Percentiles rank a stretch among this genome's conserved stretches.
Conservation (phyloP, 2,329 filamentous ascomycete species). For the Paramyrothecium sp. region DNA sequence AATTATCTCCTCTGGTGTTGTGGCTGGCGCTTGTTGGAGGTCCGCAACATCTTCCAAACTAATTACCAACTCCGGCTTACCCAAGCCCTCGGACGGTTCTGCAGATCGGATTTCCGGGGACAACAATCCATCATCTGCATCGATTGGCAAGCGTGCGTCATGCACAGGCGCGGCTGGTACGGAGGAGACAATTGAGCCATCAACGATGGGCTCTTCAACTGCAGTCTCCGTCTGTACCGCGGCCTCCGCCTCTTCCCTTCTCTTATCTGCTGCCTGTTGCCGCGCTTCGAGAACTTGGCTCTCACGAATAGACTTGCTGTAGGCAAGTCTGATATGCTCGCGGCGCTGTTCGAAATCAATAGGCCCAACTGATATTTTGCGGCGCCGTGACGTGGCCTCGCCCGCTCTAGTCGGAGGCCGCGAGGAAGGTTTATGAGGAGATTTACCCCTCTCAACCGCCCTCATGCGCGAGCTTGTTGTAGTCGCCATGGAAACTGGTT, state of each 20-base stretch:
- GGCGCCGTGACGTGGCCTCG: constrained; percentile 39
- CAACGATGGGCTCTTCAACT: too few species aligned
- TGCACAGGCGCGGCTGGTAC: too few species aligned
- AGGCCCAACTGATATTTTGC: constrained; percentile 64
- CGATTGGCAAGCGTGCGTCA: too few species aligned
- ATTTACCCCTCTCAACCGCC: constrained; percentile 55
- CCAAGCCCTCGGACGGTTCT: too few species aligned
- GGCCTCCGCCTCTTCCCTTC: constrained; percentile 40
- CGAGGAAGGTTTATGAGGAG: constrained; percentile 35
- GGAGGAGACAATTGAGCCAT: too few species aligned
- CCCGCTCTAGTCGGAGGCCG: constrained; percentile 28
- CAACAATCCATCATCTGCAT: too few species aligned
- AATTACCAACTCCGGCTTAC: too few species aligned
- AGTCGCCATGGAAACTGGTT: constrained; percentile 72
- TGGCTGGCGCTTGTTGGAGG: too few species aligned
- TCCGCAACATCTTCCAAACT: too few species aligned
- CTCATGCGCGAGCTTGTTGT: constrained; percentile 70
- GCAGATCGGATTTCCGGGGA: too few species aligned
- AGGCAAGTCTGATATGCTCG: constrained; percentile 79
- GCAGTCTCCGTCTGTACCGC: not conserved
- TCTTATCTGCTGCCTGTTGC: constrained; percentile 50
- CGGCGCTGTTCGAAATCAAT: constrained; percentile 84
- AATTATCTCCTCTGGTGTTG: not conserved
- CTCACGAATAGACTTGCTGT: constrained; percentile 79
- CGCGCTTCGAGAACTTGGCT: constrained; percentile 60